phyloP scores from a whole-genome alignment of 2,329 filamentous ascomycete species.

The Aspergillus pseudoviridinutans region DNA sequence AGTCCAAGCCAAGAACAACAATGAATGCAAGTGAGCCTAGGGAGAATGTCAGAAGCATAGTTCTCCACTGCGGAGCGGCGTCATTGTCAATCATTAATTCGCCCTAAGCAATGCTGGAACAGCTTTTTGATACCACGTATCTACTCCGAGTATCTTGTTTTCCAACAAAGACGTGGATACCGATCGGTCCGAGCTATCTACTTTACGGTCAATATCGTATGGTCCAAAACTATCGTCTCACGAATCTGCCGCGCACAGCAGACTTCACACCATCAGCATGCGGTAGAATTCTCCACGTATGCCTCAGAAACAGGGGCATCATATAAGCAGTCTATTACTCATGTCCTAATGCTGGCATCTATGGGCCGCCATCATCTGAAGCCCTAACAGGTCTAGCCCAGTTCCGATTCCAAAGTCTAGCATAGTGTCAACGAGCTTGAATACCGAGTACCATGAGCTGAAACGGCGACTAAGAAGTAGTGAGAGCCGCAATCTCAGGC shows the following conservation, averaged over 20 bases:
- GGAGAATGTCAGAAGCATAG: background rate
- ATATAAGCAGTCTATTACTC: too few species aligned
- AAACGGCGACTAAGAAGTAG: background rate
- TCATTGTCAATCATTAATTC: background rate
- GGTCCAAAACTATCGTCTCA: background rate
- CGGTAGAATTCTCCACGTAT: background rate
- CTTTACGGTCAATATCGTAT: background rate
- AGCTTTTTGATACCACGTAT: background rate
- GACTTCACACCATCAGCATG: background rate
- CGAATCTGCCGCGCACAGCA: background rate
- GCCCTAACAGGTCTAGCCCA: too few species aligned
- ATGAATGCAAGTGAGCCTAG: background rate
- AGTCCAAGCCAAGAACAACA: background rate
- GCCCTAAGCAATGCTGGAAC: background rate
- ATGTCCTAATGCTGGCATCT: too few species aligned
- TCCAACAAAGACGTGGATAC: background rate
- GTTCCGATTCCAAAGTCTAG: too few species aligned
- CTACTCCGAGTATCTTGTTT: too few species aligned
- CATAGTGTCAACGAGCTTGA: background rate
- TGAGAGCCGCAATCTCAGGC: slow-evolving; percentile 53
- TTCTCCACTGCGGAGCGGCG: background rate
- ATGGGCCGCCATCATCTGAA: too few species aligned
- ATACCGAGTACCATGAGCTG: background rate
- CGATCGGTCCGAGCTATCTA: background rate
- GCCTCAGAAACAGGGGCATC: too few species aligned